Percentiles rank a stretch among this genome's conserved stretches.
Conservation (phyloP, 495 filamentous ascomycete genomes). For the Aspergillus diversus region DNA sequence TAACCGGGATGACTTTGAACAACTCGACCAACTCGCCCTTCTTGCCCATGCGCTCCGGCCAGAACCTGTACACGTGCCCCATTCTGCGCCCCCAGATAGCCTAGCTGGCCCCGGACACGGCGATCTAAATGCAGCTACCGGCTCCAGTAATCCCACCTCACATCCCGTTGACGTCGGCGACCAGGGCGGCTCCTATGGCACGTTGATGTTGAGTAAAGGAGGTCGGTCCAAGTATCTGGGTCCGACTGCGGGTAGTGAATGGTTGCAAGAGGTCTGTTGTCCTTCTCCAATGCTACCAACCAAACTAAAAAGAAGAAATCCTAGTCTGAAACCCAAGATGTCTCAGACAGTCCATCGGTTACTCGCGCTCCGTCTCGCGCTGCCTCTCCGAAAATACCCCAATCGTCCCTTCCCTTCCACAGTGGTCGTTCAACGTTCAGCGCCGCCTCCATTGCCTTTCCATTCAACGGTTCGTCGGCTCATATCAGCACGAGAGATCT, state of each 20-base stretch:
- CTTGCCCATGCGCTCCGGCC: not conserved
- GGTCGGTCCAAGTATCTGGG: conserved; percentile 1
- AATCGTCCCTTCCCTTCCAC: not conserved
- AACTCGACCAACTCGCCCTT: not conserved
- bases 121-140: not conserved
- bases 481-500: not conserved
- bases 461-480: not conserved
- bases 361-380: not conserved
- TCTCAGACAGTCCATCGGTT: not conserved
- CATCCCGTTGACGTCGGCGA: not conserved
- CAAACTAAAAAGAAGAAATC: not conserved
- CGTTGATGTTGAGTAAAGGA: not conserved
- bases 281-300: not conserved
- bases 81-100: not conserved
- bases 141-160: not conserved
- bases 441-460: not conserved
- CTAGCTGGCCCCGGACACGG: not conserved
- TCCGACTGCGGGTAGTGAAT: not conserved
- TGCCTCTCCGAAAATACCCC: not conserved
- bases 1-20: conserved; percentile 1
- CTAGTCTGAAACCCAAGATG: not conserved
- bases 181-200: not conserved
- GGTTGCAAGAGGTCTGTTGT: not conserved
- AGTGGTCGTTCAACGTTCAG: not conserved
- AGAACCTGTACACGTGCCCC: not conserved